Evolutionary conservation across 805 yeast species (phyloP).

Genomic region (Diddensiella santjacobensis): DNA sequence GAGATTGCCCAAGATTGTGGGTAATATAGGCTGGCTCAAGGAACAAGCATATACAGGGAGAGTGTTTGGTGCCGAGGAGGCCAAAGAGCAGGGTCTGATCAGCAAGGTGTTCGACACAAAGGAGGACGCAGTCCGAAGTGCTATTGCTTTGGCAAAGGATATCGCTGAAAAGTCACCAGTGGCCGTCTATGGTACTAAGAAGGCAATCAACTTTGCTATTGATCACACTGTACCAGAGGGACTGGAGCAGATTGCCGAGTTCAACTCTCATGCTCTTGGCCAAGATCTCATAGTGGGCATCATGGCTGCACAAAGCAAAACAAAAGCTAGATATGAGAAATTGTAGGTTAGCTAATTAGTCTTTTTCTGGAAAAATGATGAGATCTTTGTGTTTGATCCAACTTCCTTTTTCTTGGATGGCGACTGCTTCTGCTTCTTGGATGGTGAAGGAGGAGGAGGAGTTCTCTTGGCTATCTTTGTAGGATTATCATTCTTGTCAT

Average conservation of each 20-base stretch:
- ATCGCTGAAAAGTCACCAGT: slow-evolving; percentile 50
- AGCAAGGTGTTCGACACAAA: slow-evolving; percentile 45
- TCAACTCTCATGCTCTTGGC: slow-evolving; percentile 42
- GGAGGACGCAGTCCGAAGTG: slow-evolving; percentile 47
- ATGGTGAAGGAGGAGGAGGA: not conserved
- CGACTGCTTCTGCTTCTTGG: not conserved
- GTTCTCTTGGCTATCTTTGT: not conserved
- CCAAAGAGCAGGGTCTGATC: slow-evolving; percentile 53
- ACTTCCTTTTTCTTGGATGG: not conserved
- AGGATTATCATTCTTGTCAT: not conserved
- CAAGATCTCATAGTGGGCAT: slow-evolving; percentile 32
- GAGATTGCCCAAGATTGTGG: slow-evolving; percentile 52
- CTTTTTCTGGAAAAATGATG: slow-evolving; percentile 4
- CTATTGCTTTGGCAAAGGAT: slow-evolving; percentile 46
- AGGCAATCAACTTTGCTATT: slow-evolving; percentile 43
- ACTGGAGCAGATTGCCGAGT: slow-evolving; percentile 49
- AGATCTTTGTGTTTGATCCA: slow-evolving; percentile 3
- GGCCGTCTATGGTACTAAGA: slow-evolving; percentile 65
- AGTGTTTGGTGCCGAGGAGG: slow-evolving; percentile 51
- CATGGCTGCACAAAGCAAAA: slow-evolving; percentile 28
- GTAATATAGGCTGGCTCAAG: slow-evolving; percentile 53
- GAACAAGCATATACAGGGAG: slow-evolving; percentile 63
- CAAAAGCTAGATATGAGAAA: slow-evolving; percentile 30
- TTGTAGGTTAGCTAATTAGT: slow-evolving; percentile 15
- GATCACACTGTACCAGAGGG: slow-evolving; percentile 44